Conservation (phyloP, 1,284 basidiomycete species). For the Trichosporon sp. region DNA sequence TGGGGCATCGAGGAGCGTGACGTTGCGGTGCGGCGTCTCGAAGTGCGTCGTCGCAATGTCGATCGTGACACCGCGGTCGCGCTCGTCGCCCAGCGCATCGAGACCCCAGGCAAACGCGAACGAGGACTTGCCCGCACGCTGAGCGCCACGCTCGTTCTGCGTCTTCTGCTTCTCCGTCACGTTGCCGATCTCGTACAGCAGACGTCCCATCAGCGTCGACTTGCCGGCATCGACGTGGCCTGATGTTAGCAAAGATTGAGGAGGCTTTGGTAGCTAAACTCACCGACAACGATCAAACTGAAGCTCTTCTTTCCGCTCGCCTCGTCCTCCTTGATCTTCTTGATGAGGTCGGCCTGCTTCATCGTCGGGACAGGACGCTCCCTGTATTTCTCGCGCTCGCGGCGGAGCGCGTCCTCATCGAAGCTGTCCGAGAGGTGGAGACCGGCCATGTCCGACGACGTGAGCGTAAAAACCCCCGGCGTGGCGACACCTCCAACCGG, state of each 20-base stretch:
- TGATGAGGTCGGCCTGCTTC: constrained; percentile 80
- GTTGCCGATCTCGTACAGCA: constrained; percentile 88
- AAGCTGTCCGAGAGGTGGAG: constrained; percentile 65
- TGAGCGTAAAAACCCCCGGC: constrained; percentile 3
- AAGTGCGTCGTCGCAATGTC: constrained; percentile 89
- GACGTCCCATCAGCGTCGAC: constrained; percentile 92
- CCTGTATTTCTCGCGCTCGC: constrained; percentile 60
- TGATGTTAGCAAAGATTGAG: constrained; percentile 46
- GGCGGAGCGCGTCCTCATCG: constrained; percentile 58
- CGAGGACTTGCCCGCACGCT: constrained; percentile 86
- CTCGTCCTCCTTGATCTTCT: constrained; percentile 71
- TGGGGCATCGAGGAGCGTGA: constrained; percentile 93
- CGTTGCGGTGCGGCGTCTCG: constrained; percentile 71
- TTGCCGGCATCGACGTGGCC: constrained; percentile 99
- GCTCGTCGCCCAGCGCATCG: constrained; percentile 89
- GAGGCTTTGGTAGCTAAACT: constrained; percentile 39
- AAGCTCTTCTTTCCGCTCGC: constrained; percentile 68
- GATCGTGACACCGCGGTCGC: constrained; percentile 95
- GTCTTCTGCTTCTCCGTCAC: constrained; percentile 81
- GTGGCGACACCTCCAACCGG: constrained; percentile 9
- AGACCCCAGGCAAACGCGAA: constrained; percentile 99
- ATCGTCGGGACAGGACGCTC: constrained; percentile 66
- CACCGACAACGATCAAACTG: constrained; percentile 91
- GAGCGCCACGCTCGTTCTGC: constrained; percentile 87
- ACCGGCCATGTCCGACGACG: constrained; percentile 66